Evolutionary conservation across 352 stramenopile genomes (phyloP), one percentile per base, ranked within the genome.

Genomic region (Phytopythium kandeliae): DNA sequence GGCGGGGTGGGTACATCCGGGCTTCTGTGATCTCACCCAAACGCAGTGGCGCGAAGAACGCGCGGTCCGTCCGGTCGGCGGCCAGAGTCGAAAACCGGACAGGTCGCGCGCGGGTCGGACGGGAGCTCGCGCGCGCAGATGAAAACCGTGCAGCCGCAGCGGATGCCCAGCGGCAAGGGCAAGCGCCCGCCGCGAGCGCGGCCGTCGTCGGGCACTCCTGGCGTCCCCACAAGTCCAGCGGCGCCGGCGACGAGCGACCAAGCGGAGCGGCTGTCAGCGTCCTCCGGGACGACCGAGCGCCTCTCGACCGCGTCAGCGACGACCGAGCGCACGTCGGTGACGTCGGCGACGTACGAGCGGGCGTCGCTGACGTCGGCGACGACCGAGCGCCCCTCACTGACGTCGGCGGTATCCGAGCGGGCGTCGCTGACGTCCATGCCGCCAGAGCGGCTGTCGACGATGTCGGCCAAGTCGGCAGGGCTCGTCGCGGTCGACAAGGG

Each of bases 181-280:
- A 34, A 25, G 9, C 44, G 28, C 28, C 44, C 44, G 44, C 44
- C 44, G 28, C n/a, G 44, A 4, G 25, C 44, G 26, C 28, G 44
- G 10, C 25, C 28, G 10, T 13, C 26, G 9, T 16, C 24, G 0
- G 26, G n/a, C 26, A 24, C 28, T 26, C 17, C 44, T 6, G 43
- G 2, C 16, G 26, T 35, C 8, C 10, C 10, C 9, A 24, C 16
- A 17, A 34, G 44, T 12, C 28, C 26, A 16, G 44, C n/a, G 31
- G 11, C 28, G 30, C 28, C 9, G 28, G 17, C 43, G 30, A 17
- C 26, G 22, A 22, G 10, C 37, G 37, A 44, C 37, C 38, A 28
- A 21, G 11, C 21, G 12, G 37, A 43, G 37, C 19, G 37, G 8
- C 37, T 43, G 19, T 43, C 37, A 31, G 28, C 9, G 28, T 31